Conservation (phyloP, 768 basidiomycete genomes). For the Russula olivacea region DNA sequence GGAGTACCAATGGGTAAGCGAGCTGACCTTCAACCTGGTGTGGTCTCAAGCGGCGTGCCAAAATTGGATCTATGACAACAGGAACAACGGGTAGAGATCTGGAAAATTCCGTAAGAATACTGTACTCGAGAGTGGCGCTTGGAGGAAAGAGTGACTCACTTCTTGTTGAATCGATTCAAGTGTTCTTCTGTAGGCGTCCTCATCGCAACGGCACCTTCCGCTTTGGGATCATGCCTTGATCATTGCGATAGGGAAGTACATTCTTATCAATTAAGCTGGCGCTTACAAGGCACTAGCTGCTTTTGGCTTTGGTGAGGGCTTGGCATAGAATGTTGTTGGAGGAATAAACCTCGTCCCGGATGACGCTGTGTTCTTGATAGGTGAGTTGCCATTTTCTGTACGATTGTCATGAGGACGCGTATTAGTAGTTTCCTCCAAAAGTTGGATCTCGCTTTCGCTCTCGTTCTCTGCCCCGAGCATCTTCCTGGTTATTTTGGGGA, state of each 20-base stretch:
- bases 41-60: conserved; percentile 67
- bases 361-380: conserved; percentile 23
- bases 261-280: neutral
- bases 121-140: neutral
- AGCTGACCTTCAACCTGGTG: conserved; percentile 84
- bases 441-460: conserved; percentile 23
- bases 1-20: conserved; percentile 3
- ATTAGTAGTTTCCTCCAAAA: conserved; percentile 13
- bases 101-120: neutral
- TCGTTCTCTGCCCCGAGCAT: conserved; percentile 31
- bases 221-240: conserved; percentile 68
- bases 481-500: conserved; percentile 42
- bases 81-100: conserved; percentile 63
- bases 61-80: conserved; percentile 87
- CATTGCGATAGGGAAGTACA: neutral
- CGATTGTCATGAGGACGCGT: conserved; percentile 7
- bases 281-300: conserved; percentile 43
- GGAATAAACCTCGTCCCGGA: conserved; percentile 40
- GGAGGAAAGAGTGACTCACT: conserved; percentile 37
- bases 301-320: conserved; percentile 32
- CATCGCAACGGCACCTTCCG: conserved; percentile 81
- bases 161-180: conserved; percentile 61
- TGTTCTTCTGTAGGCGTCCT: conserved; percentile 66
- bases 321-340: conserved; percentile 58
- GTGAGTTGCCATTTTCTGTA: conserved; percentile 17